A percentile compares a stretch with the other conserved stretches of the same genome.
phyloP scores from a whole-genome alignment of 129 eudicot species.

The Pseudognaphalium luteoalbum region DNA sequence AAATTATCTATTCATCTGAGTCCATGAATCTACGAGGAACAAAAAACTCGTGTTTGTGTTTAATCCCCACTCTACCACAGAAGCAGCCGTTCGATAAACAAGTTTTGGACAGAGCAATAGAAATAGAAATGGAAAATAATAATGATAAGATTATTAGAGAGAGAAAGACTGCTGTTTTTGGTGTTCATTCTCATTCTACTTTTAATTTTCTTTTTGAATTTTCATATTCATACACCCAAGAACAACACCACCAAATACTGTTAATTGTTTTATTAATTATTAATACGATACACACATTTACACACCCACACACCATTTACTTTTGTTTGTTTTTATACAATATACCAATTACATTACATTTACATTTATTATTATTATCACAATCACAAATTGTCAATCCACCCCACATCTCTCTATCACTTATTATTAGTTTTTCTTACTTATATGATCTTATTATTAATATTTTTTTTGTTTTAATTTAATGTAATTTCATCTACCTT shows the following conservation, averaged over 20 bases:
- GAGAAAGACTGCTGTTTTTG: constrained; percentile 34
- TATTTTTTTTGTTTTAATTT: constrained; percentile 1
- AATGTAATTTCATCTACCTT: constrained; percentile 23
- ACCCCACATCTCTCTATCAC: constrained; percentile 67
- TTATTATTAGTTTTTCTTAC: neutral
- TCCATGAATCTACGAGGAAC: neutral
- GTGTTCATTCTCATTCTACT: constrained; percentile 34
- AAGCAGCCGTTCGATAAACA: neutral
- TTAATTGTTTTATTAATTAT: constrained; percentile 20
- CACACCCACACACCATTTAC: constrained; percentile 1
- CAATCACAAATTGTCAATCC: constrained; percentile 40
- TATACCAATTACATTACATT: neutral
- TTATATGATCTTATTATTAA: constrained; percentile 9
- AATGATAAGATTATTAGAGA: neutral
- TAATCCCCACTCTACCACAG: neutral
- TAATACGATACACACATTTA: constrained; percentile 21
- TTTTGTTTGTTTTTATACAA: constrained; percentile 26
- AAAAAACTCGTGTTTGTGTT: neutral
- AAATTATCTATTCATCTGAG: neutral
- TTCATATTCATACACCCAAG: constrained; percentile 35
- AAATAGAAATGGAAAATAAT: neutral
- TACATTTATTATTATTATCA: constrained; percentile 28
- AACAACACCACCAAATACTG: constrained; percentile 23
- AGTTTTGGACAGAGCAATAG: neutral
- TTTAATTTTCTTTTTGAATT: constrained; percentile 25